Evolutionary conservation across 2,329 filamentous ascomycete genomes (phyloP).

Genomic region (Trichoderma sp.): DNA sequence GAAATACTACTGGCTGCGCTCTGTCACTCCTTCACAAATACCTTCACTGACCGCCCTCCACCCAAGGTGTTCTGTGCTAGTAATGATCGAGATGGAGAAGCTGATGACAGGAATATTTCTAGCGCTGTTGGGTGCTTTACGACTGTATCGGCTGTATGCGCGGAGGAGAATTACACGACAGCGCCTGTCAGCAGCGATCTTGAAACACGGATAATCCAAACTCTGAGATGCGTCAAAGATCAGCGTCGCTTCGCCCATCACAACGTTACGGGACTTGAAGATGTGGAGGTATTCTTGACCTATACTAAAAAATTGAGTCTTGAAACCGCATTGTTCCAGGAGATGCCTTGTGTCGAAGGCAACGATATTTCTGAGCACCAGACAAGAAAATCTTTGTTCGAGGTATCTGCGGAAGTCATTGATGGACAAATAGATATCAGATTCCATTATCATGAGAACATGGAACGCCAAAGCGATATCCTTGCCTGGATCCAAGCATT

Average conservation of each 20-base stretch:
- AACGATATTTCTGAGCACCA: background rate
- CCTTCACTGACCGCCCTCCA: background rate
- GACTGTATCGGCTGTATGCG: background rate
- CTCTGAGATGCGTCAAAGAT: background rate
- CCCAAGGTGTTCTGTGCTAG: background rate
- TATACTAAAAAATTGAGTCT: background rate
- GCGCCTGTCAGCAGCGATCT: background rate
- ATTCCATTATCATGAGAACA: background rate
- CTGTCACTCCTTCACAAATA: background rate
- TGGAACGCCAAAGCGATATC: background rate
- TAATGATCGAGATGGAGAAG: background rate
- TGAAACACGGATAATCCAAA: background rate
- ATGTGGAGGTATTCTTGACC: background rate
- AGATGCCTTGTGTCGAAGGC: background rate
- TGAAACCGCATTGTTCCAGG: background rate
- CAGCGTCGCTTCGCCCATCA: background rate
- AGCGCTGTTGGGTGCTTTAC: background rate
- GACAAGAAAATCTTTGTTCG: background rate
- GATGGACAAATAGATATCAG: background rate
- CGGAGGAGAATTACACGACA: background rate
- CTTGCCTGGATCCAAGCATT: background rate
- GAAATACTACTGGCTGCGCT: background rate
- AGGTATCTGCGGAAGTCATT: background rate
- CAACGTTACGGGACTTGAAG: background rate
- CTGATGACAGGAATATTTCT: background rate